Evolutionary conservation across 2,329 filamentous ascomycete species (phyloP).

Genomic region (Hymenotorrendiella dingleyae): DNA sequence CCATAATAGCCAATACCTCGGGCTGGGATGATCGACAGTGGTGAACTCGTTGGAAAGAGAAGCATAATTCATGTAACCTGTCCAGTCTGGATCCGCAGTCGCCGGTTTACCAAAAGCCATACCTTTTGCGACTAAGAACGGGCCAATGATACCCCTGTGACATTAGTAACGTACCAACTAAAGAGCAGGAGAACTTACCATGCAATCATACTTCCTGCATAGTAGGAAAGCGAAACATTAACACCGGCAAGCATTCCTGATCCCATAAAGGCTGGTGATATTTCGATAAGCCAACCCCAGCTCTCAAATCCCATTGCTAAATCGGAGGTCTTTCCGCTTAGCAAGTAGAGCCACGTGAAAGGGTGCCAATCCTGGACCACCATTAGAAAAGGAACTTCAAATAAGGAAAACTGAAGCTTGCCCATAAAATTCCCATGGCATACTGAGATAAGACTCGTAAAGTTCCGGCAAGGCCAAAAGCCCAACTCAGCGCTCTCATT

Average conservation of each 20-base stretch:
- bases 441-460: constrained; percentile 54
- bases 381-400: constrained; percentile 18
- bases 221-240: constrained; percentile 53
- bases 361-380: constrained; percentile 11
- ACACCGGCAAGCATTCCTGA: constrained; percentile 45
- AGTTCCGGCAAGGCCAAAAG: constrained; percentile 45
- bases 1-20: constrained; percentile 48
- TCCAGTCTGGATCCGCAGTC: constrained; percentile 35
- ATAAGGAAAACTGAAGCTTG: constrained; percentile 48
- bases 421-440: constrained; percentile 53
- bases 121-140: constrained; percentile 18
- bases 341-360: background rate
- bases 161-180: background rate
- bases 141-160: background rate
- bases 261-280: constrained; percentile 56
- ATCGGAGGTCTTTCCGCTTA: background rate
- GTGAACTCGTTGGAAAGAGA: constrained; percentile 36
- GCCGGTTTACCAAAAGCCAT: constrained; percentile 31
- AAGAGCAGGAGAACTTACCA: constrained; percentile 40
- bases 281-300: constrained; percentile 57
- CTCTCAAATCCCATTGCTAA: constrained; percentile 45
- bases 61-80: constrained; percentile 34
- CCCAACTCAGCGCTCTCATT: constrained; percentile 10
- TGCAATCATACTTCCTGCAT: constrained; percentile 42
- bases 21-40: constrained; percentile 35